Evolutionary conservation across 257 asterid species (phyloP).

Genomic region (Solanum okadae): DNA sequence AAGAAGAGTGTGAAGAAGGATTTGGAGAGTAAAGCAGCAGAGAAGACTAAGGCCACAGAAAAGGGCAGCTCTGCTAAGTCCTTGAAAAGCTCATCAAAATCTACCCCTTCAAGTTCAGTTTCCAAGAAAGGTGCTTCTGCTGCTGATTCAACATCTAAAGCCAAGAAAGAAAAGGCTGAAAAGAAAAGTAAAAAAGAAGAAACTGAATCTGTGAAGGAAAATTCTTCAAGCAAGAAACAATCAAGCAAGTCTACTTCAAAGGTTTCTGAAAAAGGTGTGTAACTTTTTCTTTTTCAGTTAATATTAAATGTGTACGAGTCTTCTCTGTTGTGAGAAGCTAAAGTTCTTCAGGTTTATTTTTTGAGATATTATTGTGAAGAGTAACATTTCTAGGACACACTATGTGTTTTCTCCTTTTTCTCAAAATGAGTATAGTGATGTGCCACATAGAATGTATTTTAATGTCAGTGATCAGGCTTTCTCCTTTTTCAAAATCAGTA

Average conservation of each 20-base stretch:
- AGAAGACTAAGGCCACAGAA: background rate
- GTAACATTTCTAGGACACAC: background rate
- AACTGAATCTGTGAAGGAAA: slow-evolving; percentile 24
- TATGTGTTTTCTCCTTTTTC: background rate
- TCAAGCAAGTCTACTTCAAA: slow-evolving; percentile 33
- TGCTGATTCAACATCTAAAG: background rate
- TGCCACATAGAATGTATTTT: background rate
- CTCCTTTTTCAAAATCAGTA: background rate
- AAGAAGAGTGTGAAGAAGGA: background rate
- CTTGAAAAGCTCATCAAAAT: background rate
- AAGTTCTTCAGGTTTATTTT: background rate
- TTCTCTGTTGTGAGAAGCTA: background rate
- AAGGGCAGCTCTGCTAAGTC: background rate
- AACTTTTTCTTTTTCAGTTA: background rate
- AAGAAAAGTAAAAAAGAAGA: slow-evolving; percentile 36
- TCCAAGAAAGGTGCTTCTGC: background rate
- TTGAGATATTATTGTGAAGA: background rate
- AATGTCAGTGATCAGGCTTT: background rate
- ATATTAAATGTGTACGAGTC: background rate
- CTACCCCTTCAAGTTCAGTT: background rate
- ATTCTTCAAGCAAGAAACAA: slow-evolving; percentile 29
- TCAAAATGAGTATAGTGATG: background rate
- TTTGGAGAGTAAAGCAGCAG: background rate
- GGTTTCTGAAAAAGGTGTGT: slow-evolving; percentile 13
- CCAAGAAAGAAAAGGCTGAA: slow-evolving; percentile 29